Conservation (phyloP, 169 alveolate species). For the Eimeria acervulina region DNA sequence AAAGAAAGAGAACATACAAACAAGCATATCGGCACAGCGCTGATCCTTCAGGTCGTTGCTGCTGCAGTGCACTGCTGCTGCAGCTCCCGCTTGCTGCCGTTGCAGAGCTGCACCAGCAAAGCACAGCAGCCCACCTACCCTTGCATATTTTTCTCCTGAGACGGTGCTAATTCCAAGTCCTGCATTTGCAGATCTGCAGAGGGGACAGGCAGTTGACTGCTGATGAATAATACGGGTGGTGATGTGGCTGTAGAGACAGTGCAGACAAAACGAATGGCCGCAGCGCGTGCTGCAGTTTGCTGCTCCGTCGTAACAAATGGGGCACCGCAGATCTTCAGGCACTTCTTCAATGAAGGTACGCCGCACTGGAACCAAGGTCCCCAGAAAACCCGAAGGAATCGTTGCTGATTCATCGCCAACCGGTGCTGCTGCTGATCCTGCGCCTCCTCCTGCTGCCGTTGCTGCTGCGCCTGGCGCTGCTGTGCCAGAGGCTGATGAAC, state of each 20-base stretch:
- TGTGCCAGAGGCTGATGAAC: not conserved
- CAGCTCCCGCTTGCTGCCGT: not conserved
- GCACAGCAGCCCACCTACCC: conserved; percentile 62
- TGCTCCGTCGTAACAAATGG: conserved; percentile 83
- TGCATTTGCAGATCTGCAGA: conserved; percentile 78
- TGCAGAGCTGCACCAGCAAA: not conserved
- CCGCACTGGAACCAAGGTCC: conserved; percentile 79
- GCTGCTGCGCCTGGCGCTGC: not conserved
- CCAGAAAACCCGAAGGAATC: conserved; percentile 16
- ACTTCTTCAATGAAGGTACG: conserved; percentile 80
- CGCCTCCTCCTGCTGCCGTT: not conserved
- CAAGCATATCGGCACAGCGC: no score
- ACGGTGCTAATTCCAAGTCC: conserved; percentile 64
- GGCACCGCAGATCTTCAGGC: conserved; percentile 84
- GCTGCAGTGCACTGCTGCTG: not conserved
- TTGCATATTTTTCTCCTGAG: conserved; percentile 61
- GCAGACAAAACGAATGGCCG: conserved; percentile 80
- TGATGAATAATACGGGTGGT: conserved; percentile 75
- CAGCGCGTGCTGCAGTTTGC: conserved; percentile 83
- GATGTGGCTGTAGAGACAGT: conserved; percentile 83
- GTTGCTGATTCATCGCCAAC: not conserved
- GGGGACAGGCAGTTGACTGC: conserved; percentile 81
- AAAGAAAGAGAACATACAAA: no score
- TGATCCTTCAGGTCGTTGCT: no score
- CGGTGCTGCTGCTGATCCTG: not conserved